Evolutionary conservation across 1,284 basidiomycete genomes (phyloP), one percentile per base, ranked within the genome.

Genomic region (Cerrena zonata): DNA sequence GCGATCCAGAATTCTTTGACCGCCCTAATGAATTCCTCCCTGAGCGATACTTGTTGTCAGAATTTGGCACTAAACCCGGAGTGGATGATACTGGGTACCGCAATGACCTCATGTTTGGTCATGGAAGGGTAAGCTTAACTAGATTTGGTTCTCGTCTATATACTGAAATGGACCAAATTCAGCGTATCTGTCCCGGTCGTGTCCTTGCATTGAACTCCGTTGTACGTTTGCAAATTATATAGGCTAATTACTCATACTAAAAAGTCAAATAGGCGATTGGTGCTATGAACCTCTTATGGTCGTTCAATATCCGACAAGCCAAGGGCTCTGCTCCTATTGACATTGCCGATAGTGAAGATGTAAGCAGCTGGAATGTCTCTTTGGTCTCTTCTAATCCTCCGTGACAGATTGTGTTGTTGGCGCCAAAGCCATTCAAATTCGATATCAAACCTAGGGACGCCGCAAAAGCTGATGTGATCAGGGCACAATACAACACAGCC

Each of bases 171-270:
- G 5, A 15, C 13, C 41, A 22, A 21, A 13, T 46, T 24, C 21
- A 53, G 51, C 47, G 51, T 5, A 24, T 49, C 34, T 53, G 51
- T 24, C 47, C 51, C 2, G 51, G 51, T 11, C 45, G 38, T 15
- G 39, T 49, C 10, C 26, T 53, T 44, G 47, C 51, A 21, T 30
- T 23, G 3, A 43, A 52, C 22, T 52, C 47, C 3, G 25, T 48
- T 19, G 51, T 52, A 21, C 47, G 51, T 43, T 39, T 19, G 5
- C 13, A 7, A 5, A 5, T 21, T 18, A n/a, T 19, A 18, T 10
- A 23, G 11, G 19, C 48, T 23, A 2, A 26, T 39, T 4, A 19
- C 2, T n/a, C 15, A 21, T 5, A 22, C 39, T 25, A 19, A 11
- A 22, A 5, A 7, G 7, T 44, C 46, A 5, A 18, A 4, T 25